These are phyloP conservation scores for Globisporangium rhizosaccharum DNA, from an alignment of 352 stramenopile genomes.

Conservation along the genomic window DNA sequence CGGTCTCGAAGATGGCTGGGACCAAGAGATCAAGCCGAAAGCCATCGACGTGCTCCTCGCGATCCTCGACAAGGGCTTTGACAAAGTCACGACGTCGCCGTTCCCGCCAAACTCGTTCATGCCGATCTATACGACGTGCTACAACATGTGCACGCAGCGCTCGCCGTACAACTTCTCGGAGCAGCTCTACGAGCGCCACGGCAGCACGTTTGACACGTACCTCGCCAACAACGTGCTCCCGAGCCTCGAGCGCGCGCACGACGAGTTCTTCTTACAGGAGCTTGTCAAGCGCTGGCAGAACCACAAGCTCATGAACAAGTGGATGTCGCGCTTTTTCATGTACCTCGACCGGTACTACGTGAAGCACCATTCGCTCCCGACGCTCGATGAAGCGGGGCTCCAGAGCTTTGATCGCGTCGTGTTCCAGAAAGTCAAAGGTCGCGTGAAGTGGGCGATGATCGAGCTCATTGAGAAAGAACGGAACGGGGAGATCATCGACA, in stretches of 20 bases:
- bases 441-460: conserved; percentile 89
- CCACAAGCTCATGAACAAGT: conserved; percentile 99
- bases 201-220: conserved; percentile 86
- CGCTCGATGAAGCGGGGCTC: conserved; percentile 89
- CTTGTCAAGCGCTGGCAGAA: conserved; percentile 97
- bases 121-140: conserved; percentile 91
- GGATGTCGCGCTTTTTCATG: conserved; percentile 99
- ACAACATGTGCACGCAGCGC: conserved; percentile 99
- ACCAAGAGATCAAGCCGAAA: conserved; percentile 87
- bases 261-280: conserved; percentile 96
- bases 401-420: conserved; percentile 82
- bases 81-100: conserved; percentile 72
- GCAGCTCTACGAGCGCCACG: conserved; percentile 97
- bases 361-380: conserved; percentile 96
- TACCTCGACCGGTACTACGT: conserved; percentile 99
- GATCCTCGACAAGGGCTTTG: conserved; percentile 83
- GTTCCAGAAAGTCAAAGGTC: conserved; percentile 80
- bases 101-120: conserved; percentile 86
- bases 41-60: conserved; percentile 84
- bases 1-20: conserved; percentile 81
- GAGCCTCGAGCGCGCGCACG: conserved; percentile 80
- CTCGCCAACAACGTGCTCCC: conserved; percentile 89
- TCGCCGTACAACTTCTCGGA: conserved; percentile 98
- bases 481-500: conserved; percentile 97
- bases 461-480: conserved; percentile 97